Conservation (phyloP, 495 filamentous ascomycete species). For the Neurospora africana region DNA sequence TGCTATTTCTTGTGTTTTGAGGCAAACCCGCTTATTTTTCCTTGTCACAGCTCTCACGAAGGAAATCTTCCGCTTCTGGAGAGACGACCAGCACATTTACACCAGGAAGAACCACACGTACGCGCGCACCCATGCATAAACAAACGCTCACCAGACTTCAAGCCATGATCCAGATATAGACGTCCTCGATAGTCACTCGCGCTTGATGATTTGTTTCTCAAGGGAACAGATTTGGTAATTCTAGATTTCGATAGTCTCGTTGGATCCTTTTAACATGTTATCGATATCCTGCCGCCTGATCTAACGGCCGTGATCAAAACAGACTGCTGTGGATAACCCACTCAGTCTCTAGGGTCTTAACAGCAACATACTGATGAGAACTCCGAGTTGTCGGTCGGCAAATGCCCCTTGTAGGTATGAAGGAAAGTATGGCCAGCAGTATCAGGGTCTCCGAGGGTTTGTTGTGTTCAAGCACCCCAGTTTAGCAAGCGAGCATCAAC, state of each 20-base stretch:
- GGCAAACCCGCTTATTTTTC: background rate
- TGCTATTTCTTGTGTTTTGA: background rate
- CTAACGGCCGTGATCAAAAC: background rate
- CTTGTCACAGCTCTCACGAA: background rate
- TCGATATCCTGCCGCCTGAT: background rate
- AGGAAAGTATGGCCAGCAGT: background rate
- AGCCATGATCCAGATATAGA: background rate
- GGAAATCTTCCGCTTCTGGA: background rate
- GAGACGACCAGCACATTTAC: background rate
- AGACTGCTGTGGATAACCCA: background rate
- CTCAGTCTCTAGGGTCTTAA: background rate
- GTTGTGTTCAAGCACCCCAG: background rate
- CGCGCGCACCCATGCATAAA: background rate
- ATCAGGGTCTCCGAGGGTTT: background rate
- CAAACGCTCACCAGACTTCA: background rate
- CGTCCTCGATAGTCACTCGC: background rate
- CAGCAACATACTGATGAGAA: background rate
- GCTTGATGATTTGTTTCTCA: background rate
- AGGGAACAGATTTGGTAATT: background rate
- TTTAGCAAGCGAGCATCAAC: background rate
- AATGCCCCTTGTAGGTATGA: background rate
- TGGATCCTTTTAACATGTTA: background rate
- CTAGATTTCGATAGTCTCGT: background rate
- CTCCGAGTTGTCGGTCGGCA: background rate
- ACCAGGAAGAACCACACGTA: background rate